Base-by-base conservation (phyloP, 2,329 filamentous ascomycete species). In the Orbilia quercus region DNA sequence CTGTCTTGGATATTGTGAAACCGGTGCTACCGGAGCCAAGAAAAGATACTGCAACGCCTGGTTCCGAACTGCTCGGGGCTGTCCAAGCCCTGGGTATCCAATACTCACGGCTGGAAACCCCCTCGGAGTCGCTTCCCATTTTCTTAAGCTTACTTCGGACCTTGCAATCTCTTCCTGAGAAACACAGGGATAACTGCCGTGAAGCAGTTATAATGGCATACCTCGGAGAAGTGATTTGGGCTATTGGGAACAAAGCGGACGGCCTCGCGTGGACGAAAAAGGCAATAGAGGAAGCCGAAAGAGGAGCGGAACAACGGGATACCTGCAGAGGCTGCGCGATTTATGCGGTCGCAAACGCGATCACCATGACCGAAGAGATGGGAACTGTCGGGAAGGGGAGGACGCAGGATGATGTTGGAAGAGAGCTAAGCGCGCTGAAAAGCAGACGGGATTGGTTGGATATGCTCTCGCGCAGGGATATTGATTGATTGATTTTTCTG, bases 161-260 rank as follows among this genome's bases (percentile, higher is more conserved):
- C 22, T 25, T 67, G 54, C 60, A 74, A 36, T 34, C 48, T 23
- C 34, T 74, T 14, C 69, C 69, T n/a, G 53, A 60, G 7, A 59
- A 54, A 28, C 38, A 50, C 34, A 53, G 69, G 16, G 77, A 78
- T 59, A 76, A 63, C 14, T 78, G 77, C 73, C 64, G 71, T 48
- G 71, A 76, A 28, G 76, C 75, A 14, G 70, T 64, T 40, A 69
- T 75, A 4, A 75, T 76, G 77, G 69, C 75, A 20, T 76, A 76
- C 48, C 59, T 78, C 44, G 77, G 76, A 16, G 77, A 78, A 71
- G 59, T 78, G 16, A 20, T 78, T 54, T 78, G 77, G 73, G 75
- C 77, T 23, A 54, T 77, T 50, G 76, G 76, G 9, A 75, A 77
- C 25, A 71, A 65, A 38, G 47, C 48, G 16, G 66, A 77, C 53